Evolutionary conservation across 2,329 filamentous ascomycete genomes (phyloP), one percentile per base, ranked within the genome.

Genomic region (Curvularia hawaiiensis): DNA sequence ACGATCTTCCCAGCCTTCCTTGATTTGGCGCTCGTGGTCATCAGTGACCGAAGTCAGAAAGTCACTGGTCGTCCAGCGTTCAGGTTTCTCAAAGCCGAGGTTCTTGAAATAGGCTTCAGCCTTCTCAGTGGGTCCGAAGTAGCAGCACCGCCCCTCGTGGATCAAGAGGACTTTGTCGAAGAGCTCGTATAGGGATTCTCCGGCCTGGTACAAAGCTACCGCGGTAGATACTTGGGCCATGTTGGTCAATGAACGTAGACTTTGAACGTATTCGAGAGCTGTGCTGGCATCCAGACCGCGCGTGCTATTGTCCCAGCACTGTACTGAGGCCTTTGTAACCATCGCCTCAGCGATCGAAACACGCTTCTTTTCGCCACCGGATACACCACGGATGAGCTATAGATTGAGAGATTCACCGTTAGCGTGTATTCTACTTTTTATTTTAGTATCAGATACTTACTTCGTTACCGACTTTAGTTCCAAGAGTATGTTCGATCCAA

Each of bases 391-490:
- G 11, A 92, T 82, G 43, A 89, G 86, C 44, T 47, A 24, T 6
- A 20, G n/a, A 2, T 14, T 6, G 9, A 10, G 9, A 33, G 26
- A 47, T 4, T 8, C 1, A 5, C 16, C 3, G 30, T 47, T 9
- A 47, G 44, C 14, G 11, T 24, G 1, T 43, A 12, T 26, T 43
- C 11, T 26, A 20, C 5, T 8, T n/a, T n/a, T n/a, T 24, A 16
- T 24, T 12, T 10, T 9, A n/a, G 24, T 2, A 28, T 9, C 22
- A 2, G 10, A 30, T 30, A 30, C 41, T 45, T 45, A 47, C 44
- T 64, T 91, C 88, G 58, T 91, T 87, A 8, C 90, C 90, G 12
- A 93, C 88, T 65, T 88, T 89, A 7, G 90, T 92, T 58, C 88
- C 83, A 65, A 89, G 80, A 0, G 88, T 90, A 66, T 92, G 89